Conservation (phyloP, 495 filamentous ascomycete species). For the Aspergillus sparsus region DNA sequence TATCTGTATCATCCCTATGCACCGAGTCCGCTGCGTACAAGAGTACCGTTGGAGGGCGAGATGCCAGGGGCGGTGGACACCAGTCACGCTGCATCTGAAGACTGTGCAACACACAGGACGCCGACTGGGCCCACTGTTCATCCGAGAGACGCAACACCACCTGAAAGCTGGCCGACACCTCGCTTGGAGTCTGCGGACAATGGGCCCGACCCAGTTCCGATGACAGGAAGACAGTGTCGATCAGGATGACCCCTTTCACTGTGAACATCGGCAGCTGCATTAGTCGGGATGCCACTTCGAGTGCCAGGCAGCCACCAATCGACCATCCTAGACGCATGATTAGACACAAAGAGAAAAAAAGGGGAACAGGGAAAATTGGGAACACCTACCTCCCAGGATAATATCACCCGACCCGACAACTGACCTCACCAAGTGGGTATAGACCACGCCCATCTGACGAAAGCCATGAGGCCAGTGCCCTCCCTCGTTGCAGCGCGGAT, state of each 20-base stretch:
- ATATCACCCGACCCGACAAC: constrained; percentile 5
- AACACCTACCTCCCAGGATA: constrained; percentile 7
- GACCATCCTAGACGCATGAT: constrained; percentile 14
- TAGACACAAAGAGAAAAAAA: too few relatives aligned
- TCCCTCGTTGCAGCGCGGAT: constrained; percentile 4
- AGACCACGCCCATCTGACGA: constrained; percentile 17
- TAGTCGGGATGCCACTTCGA: constrained; percentile 17
- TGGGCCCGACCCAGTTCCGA: not conserved
- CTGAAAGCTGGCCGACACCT: constrained; percentile 6
- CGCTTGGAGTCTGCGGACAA: constrained; percentile 8
- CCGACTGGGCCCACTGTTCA: not conserved
- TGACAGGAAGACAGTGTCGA: constrained; percentile 17
- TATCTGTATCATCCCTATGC: not conserved
- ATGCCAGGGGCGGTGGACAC: constrained; percentile 4
- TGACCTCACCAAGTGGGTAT: constrained; percentile 14
- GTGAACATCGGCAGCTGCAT: constrained; percentile 14
- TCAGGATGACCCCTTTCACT: constrained; percentile 11
- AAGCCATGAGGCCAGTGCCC: constrained; percentile 14
- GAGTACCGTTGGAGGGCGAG: constrained; percentile 5
- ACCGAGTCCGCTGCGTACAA: not conserved
- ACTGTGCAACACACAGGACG: constrained; percentile 6
- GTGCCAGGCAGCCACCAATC: constrained; percentile 11
- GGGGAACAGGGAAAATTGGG: not conserved
- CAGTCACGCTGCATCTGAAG: constrained; percentile 16
- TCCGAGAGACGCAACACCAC: constrained; percentile 2